Base-by-base conservation (phyloP, 805 yeast species). In the Saturnispora bothae region DNA sequence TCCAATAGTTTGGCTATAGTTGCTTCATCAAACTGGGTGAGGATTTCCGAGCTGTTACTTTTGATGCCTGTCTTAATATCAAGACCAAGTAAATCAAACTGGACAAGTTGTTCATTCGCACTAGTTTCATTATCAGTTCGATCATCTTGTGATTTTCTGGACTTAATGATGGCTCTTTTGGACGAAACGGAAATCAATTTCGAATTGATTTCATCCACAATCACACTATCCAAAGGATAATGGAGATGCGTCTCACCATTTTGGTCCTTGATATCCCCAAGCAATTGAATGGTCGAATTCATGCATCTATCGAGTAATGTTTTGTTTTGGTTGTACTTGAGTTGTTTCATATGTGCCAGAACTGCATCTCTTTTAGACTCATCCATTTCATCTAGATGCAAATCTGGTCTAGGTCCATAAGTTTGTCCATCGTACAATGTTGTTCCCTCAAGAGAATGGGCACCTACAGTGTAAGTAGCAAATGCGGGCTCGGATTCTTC, bases 241-340 rank as follows among this genome's bases (percentile, higher is more conserved):
- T 70, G 72, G 8, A 81, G 69, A 0, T 85, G 83, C 34, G 85
- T 59, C 22, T 61, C 57, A 20, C 59, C 62, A 50, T 82, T 82
- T 50, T 80, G 88, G 2, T 43, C 48, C 16, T 67, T 64, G 14
- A 82, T 56, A 16, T 76, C 73, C 16, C 57, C 51, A 34, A 82
- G 51, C 20, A 79, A 50, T 28, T 67, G 70, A 12, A 68, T 60
- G 1, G 78, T 69, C 22, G 69, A 64, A 43, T 67, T 61, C 40
- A 82, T 77, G 1, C 78, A 67, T 36, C 82, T 63, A 42, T 75
- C 79, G 39, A 88, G 62, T 1, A 79, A 68, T 0, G 74, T 62
- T 39, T 81, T 70, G 60, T 78, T 78, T 48, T 78, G 77, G 52
- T 84, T 84, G 55, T 82, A 89, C 43, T 74, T 81, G 40, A 80